phyloP scores from a whole-genome alignment of 495 filamentous ascomycete genomes.

The Aspergillus sclerotiicarbonarius region DNA sequence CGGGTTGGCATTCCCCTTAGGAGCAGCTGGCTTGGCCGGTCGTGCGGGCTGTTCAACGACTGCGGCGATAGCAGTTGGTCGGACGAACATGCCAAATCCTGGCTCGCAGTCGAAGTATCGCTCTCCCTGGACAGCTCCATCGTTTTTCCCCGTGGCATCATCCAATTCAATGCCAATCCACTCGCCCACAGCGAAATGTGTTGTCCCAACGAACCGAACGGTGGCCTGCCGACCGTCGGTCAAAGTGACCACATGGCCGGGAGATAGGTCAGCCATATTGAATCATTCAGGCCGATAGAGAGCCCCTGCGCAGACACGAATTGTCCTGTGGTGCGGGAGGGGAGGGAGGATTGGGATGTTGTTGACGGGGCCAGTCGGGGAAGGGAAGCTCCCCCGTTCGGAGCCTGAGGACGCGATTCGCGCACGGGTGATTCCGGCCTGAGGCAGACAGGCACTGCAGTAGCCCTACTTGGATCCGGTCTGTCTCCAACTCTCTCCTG shows the following conservation, averaged over 20 bases:
- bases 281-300: slow-evolving; percentile 10
- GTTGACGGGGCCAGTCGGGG: slow-evolving; percentile 21
- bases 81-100: slow-evolving; percentile 85
- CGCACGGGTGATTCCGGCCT: slow-evolving; percentile 13
- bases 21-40: slow-evolving; percentile 18
- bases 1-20: slow-evolving; percentile 25
- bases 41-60: slow-evolving; percentile 58
- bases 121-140: slow-evolving; percentile 85
- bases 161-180: slow-evolving; percentile 93
- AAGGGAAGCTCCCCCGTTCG: slow-evolving; percentile 13
- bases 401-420: slow-evolving; percentile 20
- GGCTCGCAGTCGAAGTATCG: slow-evolving; percentile 86
- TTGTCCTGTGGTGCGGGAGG: background rate
- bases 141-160: slow-evolving; percentile 84
- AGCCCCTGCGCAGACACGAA: slow-evolving; percentile 13
- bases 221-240: slow-evolving; percentile 72
- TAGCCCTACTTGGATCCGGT: background rate
- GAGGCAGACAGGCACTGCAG: slow-evolving; percentile 14
- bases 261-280: slow-evolving; percentile 38
- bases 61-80: slow-evolving; percentile 56
- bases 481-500: no score
- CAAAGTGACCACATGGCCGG: slow-evolving; percentile 64
- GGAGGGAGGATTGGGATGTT: slow-evolving; percentile 9
- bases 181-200: slow-evolving; percentile 74
- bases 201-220: slow-evolving; percentile 77